Evolutionary conservation across 768 basidiomycete genomes (phyloP).

Genomic region (Boletus pseudo-olivaceus): DNA sequence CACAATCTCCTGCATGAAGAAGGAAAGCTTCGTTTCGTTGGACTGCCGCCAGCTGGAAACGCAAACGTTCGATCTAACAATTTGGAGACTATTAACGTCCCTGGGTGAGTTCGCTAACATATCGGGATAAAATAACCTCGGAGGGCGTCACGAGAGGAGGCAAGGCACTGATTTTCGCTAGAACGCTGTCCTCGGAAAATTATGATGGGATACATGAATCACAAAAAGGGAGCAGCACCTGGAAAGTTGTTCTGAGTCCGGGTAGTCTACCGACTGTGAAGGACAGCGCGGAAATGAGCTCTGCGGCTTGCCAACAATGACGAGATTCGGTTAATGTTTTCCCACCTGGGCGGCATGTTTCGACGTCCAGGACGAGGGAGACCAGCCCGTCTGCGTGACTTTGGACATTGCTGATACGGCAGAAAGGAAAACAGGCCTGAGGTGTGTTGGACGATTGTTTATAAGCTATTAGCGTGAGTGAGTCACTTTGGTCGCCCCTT

Average conservation of each 20-base stretch:
- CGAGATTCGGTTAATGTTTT: not conserved
- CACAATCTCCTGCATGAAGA: constrained; percentile 96
- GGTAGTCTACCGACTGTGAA: constrained; percentile 65
- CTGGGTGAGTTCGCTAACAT: constrained; percentile 8
- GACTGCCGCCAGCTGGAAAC: constrained; percentile 74
- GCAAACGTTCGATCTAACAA: constrained; percentile 72
- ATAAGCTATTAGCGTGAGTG: not conserved
- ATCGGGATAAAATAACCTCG: constrained; percentile 59
- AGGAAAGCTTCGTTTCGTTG: constrained; percentile 89
- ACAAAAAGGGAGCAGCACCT: constrained; percentile 38
- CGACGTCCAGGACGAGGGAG: constrained; percentile 74
- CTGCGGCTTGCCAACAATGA: not conserved
- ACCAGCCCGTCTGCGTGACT: constrained; percentile 43
- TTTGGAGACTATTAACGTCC: constrained; percentile 24
- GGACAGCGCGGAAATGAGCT: not conserved
- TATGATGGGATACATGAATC: not conserved
- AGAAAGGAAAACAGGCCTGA: not conserved
- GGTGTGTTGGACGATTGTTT: not conserved
- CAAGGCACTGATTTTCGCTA: constrained; percentile 70
- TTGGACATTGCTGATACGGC: constrained; percentile 9
- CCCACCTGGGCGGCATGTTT: constrained; percentile 74
- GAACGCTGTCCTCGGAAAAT: constrained; percentile 47
- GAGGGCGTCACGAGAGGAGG: constrained; percentile 92
- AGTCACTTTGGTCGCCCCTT: not conserved
- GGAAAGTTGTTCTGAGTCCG: constrained; percentile 56